These are phyloP conservation scores for Austroboletus niveus DNA, from an alignment of 1,284 basidiomycete genomes.

Conservation along the genomic window DNA sequence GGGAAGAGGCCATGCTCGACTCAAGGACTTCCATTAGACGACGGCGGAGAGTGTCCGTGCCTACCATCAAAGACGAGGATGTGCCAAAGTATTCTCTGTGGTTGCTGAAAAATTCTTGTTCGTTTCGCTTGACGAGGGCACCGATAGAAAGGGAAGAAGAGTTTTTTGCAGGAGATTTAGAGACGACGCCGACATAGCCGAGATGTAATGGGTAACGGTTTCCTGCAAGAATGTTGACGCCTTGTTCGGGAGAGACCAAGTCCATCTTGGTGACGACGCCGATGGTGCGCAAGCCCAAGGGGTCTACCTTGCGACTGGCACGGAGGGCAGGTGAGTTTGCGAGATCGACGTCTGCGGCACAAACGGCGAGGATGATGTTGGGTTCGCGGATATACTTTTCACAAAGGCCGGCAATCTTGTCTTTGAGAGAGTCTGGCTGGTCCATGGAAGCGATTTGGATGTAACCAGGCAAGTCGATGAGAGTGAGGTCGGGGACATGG, in stretches of 20 bases:
- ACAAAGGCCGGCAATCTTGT: slow-evolving; percentile 87
- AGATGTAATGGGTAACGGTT: slow-evolving; percentile 97
- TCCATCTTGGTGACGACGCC: slow-evolving; percentile 99
- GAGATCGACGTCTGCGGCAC: slow-evolving; percentile 96
- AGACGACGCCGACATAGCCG: slow-evolving; percentile 97
- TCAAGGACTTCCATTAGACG: slow-evolving; percentile 96
- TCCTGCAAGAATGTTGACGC: slow-evolving; percentile 79
- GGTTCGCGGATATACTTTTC: slow-evolving; percentile 98
- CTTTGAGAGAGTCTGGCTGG: slow-evolving; percentile 92
- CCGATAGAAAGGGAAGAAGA: slow-evolving; percentile 43
- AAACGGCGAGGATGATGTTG: slow-evolving; percentile 97
- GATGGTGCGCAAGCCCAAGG: slow-evolving; percentile 91
- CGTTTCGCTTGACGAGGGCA: slow-evolving; percentile 63
- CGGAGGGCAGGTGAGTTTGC: slow-evolving; percentile 96
- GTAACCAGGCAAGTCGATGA: slow-evolving; percentile 98
- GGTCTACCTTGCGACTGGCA: slow-evolving; percentile 92
- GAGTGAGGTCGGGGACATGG: slow-evolving; percentile 92
- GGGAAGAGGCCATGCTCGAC: slow-evolving; percentile 92
- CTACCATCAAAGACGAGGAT: slow-evolving; percentile 77
- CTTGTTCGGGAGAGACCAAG: slow-evolving; percentile 83
- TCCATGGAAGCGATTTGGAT: slow-evolving; percentile 95
- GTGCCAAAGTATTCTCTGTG: slow-evolving; percentile 74
- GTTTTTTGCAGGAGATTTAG: slow-evolving; percentile 65
- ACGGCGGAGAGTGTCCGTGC: slow-evolving; percentile 85
- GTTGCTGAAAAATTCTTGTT: slow-evolving; percentile 78